phyloP scores from a whole-genome alignment of 495 filamentous ascomycete species.

The Penicillium verhagenii region DNA sequence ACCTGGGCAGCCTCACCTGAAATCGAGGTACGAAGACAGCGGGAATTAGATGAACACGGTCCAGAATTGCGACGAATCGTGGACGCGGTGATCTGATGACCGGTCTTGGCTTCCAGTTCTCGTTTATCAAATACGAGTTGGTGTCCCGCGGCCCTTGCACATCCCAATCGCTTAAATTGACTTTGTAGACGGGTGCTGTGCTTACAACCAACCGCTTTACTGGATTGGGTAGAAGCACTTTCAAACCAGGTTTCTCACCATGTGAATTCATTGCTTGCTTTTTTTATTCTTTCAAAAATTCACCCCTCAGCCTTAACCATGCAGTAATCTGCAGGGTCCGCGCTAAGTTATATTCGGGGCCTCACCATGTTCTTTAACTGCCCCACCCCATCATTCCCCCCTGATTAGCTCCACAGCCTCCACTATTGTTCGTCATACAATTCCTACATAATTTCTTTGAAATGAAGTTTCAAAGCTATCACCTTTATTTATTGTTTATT shows the following conservation, averaged over 20 bases:
- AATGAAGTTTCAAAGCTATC: background rate
- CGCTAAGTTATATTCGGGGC: background rate
- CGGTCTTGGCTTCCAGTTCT: background rate
- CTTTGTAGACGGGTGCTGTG: background rate
- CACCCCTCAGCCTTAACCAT: background rate
- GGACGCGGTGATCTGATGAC: background rate
- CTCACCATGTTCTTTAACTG: background rate
- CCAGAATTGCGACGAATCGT: background rate
- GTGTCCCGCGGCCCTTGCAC: background rate
- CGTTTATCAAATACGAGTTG: background rate
- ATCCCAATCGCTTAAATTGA: background rate
- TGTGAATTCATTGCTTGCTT: background rate
- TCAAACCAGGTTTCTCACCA: background rate
- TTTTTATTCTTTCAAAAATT: background rate
- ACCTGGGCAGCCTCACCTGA: background rate
- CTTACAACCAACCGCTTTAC: background rate
- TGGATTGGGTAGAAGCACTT: no score
- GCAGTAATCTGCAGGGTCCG: background rate
- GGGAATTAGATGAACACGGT: background rate
- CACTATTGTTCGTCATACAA: background rate
- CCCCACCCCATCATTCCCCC: background rate
- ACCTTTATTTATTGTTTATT: background rate
- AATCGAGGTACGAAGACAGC: background rate
- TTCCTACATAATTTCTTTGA: no score
- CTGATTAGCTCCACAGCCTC: no score